phyloP scores from a whole-genome alignment of 306 rosid species.

The Lupinus albus region DNA sequence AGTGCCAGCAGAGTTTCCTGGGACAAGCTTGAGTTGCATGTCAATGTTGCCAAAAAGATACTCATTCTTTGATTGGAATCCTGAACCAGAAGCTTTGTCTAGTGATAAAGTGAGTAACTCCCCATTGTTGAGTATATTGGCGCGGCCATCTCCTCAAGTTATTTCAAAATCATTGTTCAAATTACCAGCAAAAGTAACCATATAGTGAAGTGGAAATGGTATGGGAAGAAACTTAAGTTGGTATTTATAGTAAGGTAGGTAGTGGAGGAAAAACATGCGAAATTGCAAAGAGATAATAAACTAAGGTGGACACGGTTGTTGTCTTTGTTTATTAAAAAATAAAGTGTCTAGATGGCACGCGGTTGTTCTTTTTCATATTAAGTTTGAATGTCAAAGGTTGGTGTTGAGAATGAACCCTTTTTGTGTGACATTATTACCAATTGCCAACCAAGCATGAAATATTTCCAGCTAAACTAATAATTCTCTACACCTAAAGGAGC shows the following conservation, averaged over 20 bases:
- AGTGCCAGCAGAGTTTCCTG: slow-evolving; percentile 80
- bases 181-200: slow-evolving; percentile 45
- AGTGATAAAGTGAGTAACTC: slow-evolving; percentile 60
- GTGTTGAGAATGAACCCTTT: not conserved
- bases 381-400: not conserved
- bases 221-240: not conserved
- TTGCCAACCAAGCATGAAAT: slow-evolving; percentile 35
- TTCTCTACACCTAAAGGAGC: not conserved
- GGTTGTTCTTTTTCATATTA: not conserved
- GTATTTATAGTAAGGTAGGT: slow-evolving; percentile 22
- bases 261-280: slow-evolving; percentile 28
- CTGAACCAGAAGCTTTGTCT: slow-evolving; percentile 69
- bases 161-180: slow-evolving; percentile 58
- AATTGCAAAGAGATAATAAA: not conserved
- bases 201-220: not conserved
- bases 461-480: slow-evolving; percentile 27
- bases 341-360: slow-evolving; percentile 25
- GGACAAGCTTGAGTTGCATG: slow-evolving; percentile 80
- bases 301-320: slow-evolving; percentile 42
- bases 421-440: not conserved
- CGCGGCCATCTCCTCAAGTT: slow-evolving; percentile 74
- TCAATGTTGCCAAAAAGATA: slow-evolving; percentile 67
- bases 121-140: slow-evolving; percentile 62
- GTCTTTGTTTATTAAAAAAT: not conserved
- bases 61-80: slow-evolving; percentile 65